Conservation (phyloP, 495 filamentous ascomycete genomes). For the Xylaria intraflava region DNA sequence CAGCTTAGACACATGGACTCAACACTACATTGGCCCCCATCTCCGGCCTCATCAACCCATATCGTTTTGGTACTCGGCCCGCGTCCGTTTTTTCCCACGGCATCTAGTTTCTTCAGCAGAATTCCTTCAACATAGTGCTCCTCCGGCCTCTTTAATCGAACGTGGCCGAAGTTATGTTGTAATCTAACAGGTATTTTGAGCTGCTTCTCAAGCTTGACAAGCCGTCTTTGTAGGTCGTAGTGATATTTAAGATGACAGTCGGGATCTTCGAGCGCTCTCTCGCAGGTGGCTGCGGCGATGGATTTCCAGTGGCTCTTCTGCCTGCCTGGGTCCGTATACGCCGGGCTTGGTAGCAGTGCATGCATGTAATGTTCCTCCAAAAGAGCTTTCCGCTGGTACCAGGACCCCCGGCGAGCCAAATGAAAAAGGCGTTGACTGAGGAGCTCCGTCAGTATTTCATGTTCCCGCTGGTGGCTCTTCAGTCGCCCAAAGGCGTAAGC, state of each 20-base stretch:
- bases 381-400: constrained; percentile 94
- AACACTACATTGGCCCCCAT: constrained; percentile 65
- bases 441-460: constrained; percentile 66
- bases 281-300: constrained; percentile 74
- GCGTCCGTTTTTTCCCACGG: constrained; percentile 32
- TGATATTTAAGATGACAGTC: constrained; percentile 88
- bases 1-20: constrained; percentile 88
- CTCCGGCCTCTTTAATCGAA: constrained; percentile 63
- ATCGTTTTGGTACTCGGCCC: constrained; percentile 65
- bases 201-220: constrained; percentile 78
- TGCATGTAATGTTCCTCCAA: constrained; percentile 94
- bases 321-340: constrained; percentile 27
- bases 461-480: constrained; percentile 72
- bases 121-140: constrained; percentile 72
- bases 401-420: constrained; percentile 72
- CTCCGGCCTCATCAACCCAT: constrained; percentile 73
- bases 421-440: constrained; percentile 81
- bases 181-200: constrained; percentile 77
- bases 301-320: constrained; percentile 82
- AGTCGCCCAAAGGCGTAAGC: constrained; percentile 74
- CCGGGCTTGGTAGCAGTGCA: constrained; percentile 43
- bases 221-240: constrained; percentile 88
- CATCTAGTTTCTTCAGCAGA: constrained; percentile 56
- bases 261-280: constrained; percentile 76
- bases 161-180: constrained; percentile 90